These are phyloP conservation scores for Penicillium crustosum DNA, from an alignment of 2,329 filamentous ascomycete species.

Conservation along the genomic window DNA sequence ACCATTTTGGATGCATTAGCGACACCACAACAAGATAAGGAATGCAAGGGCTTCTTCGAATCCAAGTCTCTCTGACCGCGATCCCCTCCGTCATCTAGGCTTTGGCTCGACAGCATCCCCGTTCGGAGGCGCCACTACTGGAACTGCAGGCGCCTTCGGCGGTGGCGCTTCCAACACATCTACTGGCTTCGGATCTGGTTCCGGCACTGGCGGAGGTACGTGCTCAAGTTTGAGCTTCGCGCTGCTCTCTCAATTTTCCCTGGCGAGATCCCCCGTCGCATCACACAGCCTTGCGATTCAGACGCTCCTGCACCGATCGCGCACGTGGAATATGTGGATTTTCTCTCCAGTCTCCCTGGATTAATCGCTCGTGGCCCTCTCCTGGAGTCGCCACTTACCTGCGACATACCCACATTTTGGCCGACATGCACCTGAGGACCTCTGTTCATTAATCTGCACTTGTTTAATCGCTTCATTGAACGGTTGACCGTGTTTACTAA, in stretches of 20 bases:
- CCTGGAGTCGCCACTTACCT: background rate
- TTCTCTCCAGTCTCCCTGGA: background rate
- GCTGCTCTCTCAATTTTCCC: conserved; percentile 19
- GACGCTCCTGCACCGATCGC: background rate
- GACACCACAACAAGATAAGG: conserved; percentile 33
- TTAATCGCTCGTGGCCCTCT: background rate
- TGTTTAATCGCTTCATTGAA: background rate
- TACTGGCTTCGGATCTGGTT: conserved; percentile 36
- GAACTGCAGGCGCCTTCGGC: conserved; percentile 35
- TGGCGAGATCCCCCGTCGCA: conserved; percentile 10
- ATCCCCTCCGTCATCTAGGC: conserved; percentile 40
- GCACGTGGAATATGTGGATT: background rate
- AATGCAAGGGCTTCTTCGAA: conserved; percentile 30
- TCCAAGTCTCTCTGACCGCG: conserved; percentile 41
- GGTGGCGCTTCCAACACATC: conserved; percentile 31
- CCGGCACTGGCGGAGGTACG: conserved; percentile 43
- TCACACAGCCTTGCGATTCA: conserved; percentile 5
- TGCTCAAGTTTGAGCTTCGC: conserved; percentile 30
- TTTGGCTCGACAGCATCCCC: conserved; percentile 42
- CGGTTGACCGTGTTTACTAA: conserved; percentile 19
- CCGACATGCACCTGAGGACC: conserved; percentile 1
- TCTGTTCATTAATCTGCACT: background rate
- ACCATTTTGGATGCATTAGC: conserved; percentile 28
- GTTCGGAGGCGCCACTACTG: conserved; percentile 37
- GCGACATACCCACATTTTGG: background rate